Evolutionary conservation across 371 early-diverging fungal species (phyloP), one percentile per base, ranked within the genome.

Genomic region (Mycotypha africana): DNA sequence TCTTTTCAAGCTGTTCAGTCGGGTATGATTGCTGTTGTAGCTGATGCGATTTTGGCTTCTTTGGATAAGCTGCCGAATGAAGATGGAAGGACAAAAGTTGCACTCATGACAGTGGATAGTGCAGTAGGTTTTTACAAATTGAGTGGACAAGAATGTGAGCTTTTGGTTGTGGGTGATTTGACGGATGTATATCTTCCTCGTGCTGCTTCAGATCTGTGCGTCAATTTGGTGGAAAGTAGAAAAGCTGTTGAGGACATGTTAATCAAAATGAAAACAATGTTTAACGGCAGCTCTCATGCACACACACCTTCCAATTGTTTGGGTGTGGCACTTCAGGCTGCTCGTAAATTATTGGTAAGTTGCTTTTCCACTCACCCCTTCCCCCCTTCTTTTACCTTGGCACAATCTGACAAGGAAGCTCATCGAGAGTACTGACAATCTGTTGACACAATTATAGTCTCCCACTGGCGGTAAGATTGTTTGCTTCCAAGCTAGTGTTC

Each of bases 401-500:
- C 2, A 33, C 14, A 25, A 6, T 25, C 8, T 12, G 2, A 6
- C 37, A 24, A 40, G 16, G 9, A 3, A 2, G n/a, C n/a, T n/a
- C n/a, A n/a, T n/a, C n/a, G n/a, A n/a, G n/a, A n/a, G n/a, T n/a
- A n/a, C n/a, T n/a, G n/a, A n/a, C n/a, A n/a, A n/a, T n/a, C n/a
- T n/a, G n/a, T n/a, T n/a, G n/a, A n/a, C n/a, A n/a, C n/a, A 7
- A 4, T 20, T 31, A 20, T 56, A 82, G 82, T 53, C 76, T 9
- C 72, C 82, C 1, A 82, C 86, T 23, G 93, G 93, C 25, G 93
- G 93, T 30, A 91, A 91, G 51, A 83, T 92, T 28, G 61, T 89
- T 1, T 76, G 86, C 19, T 66, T 87, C 47, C 86, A 87, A 53
- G 62, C 71, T 11, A 75, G 74, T 14, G 48, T 86, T 26, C 90